Evolutionary conservation across 1,284 basidiomycete species (phyloP).

Genomic region (Gomphus sp.): DNA sequence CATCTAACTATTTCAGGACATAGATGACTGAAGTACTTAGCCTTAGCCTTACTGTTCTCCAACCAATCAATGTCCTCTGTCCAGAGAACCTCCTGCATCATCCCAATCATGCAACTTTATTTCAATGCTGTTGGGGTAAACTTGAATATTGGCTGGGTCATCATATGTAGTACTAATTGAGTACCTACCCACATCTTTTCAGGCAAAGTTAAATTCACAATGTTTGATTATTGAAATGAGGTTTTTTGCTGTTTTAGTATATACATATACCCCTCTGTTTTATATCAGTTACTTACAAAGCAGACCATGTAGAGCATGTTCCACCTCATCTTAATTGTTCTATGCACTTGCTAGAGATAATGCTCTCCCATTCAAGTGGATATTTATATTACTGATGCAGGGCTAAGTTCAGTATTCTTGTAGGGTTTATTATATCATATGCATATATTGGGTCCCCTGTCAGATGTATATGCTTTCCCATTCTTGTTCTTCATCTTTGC

Average conservation of each 20-base stretch:
- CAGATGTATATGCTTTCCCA: conserved; percentile 30
- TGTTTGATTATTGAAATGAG: not conserved
- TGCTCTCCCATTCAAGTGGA: conserved; percentile 36
- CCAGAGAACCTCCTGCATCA: conserved; percentile 40
- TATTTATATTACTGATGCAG: conserved; percentile 42
- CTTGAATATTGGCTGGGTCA: conserved; percentile 38
- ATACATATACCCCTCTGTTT: not conserved
- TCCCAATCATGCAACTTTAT: conserved; percentile 51
- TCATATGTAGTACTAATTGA: conserved; percentile 40
- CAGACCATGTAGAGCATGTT: conserved; percentile 29
- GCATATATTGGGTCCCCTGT: conserved; percentile 49
- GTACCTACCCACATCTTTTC: not conserved
- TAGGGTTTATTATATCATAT: conserved; percentile 48
- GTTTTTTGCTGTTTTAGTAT: conserved; percentile 41
- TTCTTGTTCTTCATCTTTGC: not conserved
- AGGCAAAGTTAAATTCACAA: not conserved
- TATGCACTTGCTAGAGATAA: conserved; percentile 49
- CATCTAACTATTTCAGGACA: no score
- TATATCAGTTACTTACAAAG: not conserved
- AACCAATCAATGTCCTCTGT: conserved; percentile 43
- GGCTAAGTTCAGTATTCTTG: conserved; percentile 44
- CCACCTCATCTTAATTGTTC: conserved; percentile 46
- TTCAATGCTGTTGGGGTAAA: conserved; percentile 42
- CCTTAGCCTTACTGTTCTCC: conserved; percentile 49
- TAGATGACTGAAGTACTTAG: no score